Percentiles rank a stretch among this genome's conserved stretches.
Evolutionary conservation across 345 rosid genomes (phyloP).

Genomic region (Aethionema arabicum): DNA sequence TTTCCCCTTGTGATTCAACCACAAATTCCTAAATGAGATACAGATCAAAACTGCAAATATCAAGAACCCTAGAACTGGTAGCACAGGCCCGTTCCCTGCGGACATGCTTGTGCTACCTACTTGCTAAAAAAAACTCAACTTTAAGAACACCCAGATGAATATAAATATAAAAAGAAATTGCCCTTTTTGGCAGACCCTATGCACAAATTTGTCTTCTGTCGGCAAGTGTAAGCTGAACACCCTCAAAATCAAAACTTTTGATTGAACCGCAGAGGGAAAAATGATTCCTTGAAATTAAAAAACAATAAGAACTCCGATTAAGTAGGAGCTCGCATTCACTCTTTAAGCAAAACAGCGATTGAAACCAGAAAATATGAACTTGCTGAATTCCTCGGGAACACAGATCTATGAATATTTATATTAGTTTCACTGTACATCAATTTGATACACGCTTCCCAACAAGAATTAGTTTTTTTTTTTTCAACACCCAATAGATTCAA

Average conservation of each 20-base stretch:
- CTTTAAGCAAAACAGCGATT: neutral
- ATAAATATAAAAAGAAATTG: neutral
- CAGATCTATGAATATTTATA: constrained; percentile 25
- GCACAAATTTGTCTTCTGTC: neutral
- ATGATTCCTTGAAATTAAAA: constrained; percentile 13
- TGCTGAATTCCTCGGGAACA: constrained; percentile 5
- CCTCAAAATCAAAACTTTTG: neutral
- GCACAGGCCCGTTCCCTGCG: constrained; percentile 47
- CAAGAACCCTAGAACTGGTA: constrained; percentile 62
- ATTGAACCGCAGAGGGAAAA: constrained; percentile 17
- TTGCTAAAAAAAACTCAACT: neutral
- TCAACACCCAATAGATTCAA: too few species aligned
- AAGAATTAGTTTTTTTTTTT: too few species aligned
- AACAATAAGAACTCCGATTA: constrained; percentile 1
- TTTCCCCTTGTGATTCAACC: constrained; percentile 34
- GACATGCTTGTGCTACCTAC: constrained; percentile 37
- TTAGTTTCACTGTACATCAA: neutral
- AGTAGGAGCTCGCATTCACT: constrained; percentile 15
- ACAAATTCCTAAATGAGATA: constrained; percentile 57
- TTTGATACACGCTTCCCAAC: constrained; percentile 2
- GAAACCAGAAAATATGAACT: constrained; percentile 1
- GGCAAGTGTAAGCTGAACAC: neutral
- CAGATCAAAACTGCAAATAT: constrained; percentile 65
- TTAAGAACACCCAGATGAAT: neutral
- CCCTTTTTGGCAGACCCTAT: constrained; percentile 26